A percentile compares a stretch with the other conserved stretches of the same genome.
These are phyloP conservation scores for Phytophthora litchii DNA, from an alignment of 352 stramenopile species.

Conservation along the genomic window DNA sequence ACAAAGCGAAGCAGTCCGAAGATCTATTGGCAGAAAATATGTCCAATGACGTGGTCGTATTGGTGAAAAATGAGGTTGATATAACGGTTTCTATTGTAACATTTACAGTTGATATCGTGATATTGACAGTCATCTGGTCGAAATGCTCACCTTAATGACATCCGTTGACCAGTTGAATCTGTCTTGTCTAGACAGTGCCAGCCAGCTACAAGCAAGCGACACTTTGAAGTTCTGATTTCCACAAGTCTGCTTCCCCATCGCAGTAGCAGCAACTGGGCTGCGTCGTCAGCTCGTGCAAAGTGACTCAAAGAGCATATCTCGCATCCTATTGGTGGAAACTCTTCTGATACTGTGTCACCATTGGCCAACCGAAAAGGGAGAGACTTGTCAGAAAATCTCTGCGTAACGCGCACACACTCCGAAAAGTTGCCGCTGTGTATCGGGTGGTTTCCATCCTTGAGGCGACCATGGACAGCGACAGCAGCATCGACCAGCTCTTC, in stretches of 20 bases:
- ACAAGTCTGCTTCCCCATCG: conserved; percentile 24
- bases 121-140: conserved; percentile 9
- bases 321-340: conserved; percentile 28
- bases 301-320: not conserved
- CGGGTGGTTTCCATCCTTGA: conserved; percentile 12
- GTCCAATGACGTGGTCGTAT: not conserved
- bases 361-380: conserved; percentile 29
- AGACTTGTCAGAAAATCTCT: conserved; percentile 24
- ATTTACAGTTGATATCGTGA: conserved; percentile 5
- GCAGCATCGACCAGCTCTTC: conserved; percentile 55
- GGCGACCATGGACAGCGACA: conserved; percentile 40
- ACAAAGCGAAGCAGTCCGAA: not conserved
- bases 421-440: conserved; percentile 35
- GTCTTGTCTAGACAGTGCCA: conserved; percentile 14
- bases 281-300: conserved; percentile 12
- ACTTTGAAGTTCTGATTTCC: conserved; percentile 23
- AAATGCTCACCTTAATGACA: conserved; percentile 7
- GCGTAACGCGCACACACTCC: conserved; percentile 19
- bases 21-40: conserved; percentile 36
- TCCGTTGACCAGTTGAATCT: not conserved
- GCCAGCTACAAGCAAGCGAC: conserved; percentile 10
- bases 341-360: not conserved
- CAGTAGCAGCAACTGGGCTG: conserved; percentile 21
- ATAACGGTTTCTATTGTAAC: not conserved
- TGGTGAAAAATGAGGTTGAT: conserved; percentile 4